Evolutionary conservation across 2,329 filamentous ascomycete species (phyloP).

Genomic region (Diplodia sapinea): DNA sequence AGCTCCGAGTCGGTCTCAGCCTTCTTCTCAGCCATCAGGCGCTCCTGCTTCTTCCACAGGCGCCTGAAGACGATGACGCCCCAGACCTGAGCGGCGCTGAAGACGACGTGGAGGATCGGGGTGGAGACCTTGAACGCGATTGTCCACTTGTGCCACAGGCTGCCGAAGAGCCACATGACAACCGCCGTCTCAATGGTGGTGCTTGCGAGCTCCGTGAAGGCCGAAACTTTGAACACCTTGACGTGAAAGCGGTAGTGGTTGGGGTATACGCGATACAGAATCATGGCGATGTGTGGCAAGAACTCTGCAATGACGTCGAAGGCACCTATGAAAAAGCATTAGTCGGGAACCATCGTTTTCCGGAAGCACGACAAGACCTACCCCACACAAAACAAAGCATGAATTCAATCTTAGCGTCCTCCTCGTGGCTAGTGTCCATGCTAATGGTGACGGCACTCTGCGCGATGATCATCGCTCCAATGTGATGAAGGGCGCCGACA

Average conservation of each 20-base stretch:
- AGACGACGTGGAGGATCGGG: conserved; percentile 51
- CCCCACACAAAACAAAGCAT: conserved; percentile 50
- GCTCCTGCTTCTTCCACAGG: conserved; percentile 46
- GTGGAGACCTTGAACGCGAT: conserved; percentile 53
- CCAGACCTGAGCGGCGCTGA: conserved; percentile 52
- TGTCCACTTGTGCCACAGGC: conserved; percentile 51
- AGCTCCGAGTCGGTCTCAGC: too few species aligned
- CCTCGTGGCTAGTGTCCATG: conserved; percentile 35
- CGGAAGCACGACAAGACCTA: conserved; percentile 38
- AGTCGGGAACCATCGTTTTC: neutral
- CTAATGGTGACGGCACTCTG: conserved; percentile 52
- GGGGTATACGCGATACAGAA: conserved; percentile 53
- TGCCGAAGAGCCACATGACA: conserved; percentile 54
- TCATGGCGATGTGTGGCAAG: conserved; percentile 54
- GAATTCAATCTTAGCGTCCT: conserved; percentile 45
- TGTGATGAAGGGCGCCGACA: conserved; percentile 51
- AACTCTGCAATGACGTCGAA: conserved; percentile 57
- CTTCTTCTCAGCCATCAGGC: conserved; percentile 24
- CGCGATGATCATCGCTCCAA: conserved; percentile 51
- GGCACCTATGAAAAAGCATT: conserved; percentile 42
- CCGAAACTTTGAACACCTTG: conserved; percentile 47
- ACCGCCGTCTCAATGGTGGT: conserved; percentile 52
- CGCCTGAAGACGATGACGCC: conserved; percentile 51
- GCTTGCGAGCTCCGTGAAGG: conserved; percentile 47
- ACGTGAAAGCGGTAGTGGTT: conserved; percentile 48